A percentile compares a stretch with the other conserved stretches of the same genome.
These are phyloP conservation scores for Hirschioporus abietinus DNA, from an alignment of 768 basidiomycete genomes.

Conservation along the genomic window DNA sequence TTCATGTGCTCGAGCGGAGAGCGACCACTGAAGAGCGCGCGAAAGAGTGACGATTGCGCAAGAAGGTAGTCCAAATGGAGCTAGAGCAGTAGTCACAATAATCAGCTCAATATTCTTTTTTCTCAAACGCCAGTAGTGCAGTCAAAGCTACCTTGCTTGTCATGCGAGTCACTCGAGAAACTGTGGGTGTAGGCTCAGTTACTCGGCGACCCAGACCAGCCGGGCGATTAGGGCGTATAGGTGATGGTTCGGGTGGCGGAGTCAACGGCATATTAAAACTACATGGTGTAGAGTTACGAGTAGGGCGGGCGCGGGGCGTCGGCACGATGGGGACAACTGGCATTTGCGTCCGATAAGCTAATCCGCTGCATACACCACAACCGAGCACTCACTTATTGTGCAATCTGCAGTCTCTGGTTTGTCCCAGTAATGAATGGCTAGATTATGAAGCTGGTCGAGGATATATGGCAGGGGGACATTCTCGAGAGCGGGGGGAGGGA, in stretches of 20 bases:
- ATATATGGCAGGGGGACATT: slow-evolving; percentile 72
- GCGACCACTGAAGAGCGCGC: slow-evolving; percentile 64
- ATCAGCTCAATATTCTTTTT: neutral
- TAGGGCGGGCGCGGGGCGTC: slow-evolving; percentile 10
- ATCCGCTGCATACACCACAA: neutral
- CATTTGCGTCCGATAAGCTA: slow-evolving; percentile 2
- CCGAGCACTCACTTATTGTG: slow-evolving; percentile 54
- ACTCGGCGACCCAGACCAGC: slow-evolving; percentile 42
- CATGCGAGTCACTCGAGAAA: slow-evolving; percentile 47
- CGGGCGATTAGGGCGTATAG: slow-evolving; percentile 30
- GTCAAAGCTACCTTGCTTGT: slow-evolving; percentile 53
- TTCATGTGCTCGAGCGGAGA: slow-evolving; percentile 54
- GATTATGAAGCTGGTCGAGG: slow-evolving; percentile 56
- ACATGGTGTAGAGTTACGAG: slow-evolving; percentile 7
- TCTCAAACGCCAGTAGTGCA: neutral
- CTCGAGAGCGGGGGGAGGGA: slow-evolving; percentile 57
- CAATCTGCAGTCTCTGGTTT: slow-evolving; percentile 74
- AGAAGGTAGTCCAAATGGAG: slow-evolving; percentile 78
- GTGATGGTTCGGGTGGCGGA: slow-evolving; percentile 9
- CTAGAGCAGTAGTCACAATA: slow-evolving; percentile 30
- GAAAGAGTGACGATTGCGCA: slow-evolving; percentile 73
- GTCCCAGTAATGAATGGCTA: slow-evolving; percentile 70
- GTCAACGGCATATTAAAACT: slow-evolving; percentile 3
- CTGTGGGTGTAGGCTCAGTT: slow-evolving; percentile 36
- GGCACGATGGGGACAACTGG: slow-evolving; percentile 39